These are phyloP conservation scores for Themeda triandra DNA, from an alignment of 176 grass and related monocot species.

Conservation along the genomic window DNA sequence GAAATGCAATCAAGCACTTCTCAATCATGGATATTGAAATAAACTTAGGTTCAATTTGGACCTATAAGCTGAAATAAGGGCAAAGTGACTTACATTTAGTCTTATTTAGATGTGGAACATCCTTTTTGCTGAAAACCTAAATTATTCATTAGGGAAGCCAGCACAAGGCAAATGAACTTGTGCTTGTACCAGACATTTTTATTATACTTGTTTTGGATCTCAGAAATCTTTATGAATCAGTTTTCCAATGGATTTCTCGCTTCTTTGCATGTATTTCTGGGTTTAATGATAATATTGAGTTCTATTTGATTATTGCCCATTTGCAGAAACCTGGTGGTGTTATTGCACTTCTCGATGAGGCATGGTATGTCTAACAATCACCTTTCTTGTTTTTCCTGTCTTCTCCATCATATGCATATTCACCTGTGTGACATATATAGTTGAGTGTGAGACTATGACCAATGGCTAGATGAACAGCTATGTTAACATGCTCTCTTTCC, in stretches of 20 bases:
- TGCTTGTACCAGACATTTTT: conserved; percentile 11
- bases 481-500: conserved; percentile 14
- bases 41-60: background rate
- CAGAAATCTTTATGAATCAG: background rate
- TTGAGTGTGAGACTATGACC: background rate
- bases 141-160: too few relatives aligned
- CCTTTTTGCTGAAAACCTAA: too few relatives aligned
- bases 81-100: background rate
- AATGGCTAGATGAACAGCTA: conserved; percentile 10
- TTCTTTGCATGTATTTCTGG: conserved; percentile 21
- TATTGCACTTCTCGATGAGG: conserved; percentile 97
- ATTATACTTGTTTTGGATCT: conserved; percentile 5
- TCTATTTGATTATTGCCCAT: conserved; percentile 12
- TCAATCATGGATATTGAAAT: background rate
- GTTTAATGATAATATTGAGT: background rate
- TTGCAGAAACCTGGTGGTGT: conserved; percentile 98
- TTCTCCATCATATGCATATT: conserved; percentile 24
- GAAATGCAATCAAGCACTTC: background rate
- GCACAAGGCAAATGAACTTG: too few relatives aligned
- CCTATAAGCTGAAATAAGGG: background rate
- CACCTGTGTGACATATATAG: background rate
- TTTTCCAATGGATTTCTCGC: conserved; percentile 8
- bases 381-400: conserved; percentile 16
- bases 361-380: conserved; percentile 65
- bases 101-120: too few relatives aligned